Evolutionary conservation across 1,284 basidiomycete genomes (phyloP), one percentile per base, ranked within the genome.

Genomic region (Austroboletus niveus): DNA sequence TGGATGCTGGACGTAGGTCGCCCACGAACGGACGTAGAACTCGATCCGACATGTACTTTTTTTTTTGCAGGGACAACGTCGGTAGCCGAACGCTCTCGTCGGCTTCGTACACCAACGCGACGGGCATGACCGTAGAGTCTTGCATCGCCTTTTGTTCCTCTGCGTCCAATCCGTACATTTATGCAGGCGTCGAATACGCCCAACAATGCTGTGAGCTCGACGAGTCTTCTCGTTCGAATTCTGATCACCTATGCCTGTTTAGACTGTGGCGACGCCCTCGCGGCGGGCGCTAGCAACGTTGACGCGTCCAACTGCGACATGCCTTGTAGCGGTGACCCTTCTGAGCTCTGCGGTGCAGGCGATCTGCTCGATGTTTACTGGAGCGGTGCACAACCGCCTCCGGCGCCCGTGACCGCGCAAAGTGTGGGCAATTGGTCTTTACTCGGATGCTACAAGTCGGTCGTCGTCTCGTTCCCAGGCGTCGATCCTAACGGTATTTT

Each of bases 201-300:
- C 71, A 74, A 52, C 79, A 85, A 66, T 85, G 83, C 69, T 85
- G 84, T 85, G 64, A 64, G 81, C 66, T 10, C 7, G 11, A 38
- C 4, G 15, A 10, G 32, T n/a, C 8, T 12, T 9, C 17, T 17
- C 17, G 2, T 24, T 24, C 22, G 22, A 24, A 24, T 24, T 24
- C 22, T 24, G 22, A 24, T 14, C 20, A 40, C 17, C 15, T 3
- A 11, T n/a, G 4, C 6, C 17, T 11, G 31, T 45, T 3, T 48
- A 86, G 85, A 85, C 64, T 89, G 86, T 58, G 85, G 79, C 47
- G 79, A 87, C 61, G 59, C 54, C 39, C 66, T 87, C 35, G 65
- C 71, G 17, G 73, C 77, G 53, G 79, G 77, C 11, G 75, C 73
- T 7, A 68, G 74, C 3, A 75, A 71, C 41, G 73, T 77, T 5